Percentiles rank a stretch among this genome's conserved stretches.
Conservation (phyloP, 352 stramenopile species). For the Globisporangium okanoganense region DNA sequence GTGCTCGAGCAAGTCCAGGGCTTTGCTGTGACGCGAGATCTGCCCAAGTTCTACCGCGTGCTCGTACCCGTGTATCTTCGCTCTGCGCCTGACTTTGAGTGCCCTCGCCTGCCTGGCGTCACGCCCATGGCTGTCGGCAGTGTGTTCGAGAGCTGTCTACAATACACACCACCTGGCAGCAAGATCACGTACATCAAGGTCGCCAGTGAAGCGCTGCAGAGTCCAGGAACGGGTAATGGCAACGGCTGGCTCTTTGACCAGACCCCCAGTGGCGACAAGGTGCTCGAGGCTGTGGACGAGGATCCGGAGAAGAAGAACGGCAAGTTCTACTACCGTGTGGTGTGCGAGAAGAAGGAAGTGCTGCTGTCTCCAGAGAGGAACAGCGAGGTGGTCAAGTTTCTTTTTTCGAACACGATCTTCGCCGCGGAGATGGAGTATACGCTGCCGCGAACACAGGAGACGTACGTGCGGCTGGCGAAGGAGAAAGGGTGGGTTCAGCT, state of each 20-base stretch:
- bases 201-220: conserved; percentile 38
- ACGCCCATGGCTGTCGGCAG: conserved; percentile 55
- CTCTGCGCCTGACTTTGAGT: conserved; percentile 75
- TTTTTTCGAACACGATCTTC: conserved; percentile 72
- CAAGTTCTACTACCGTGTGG: conserved; percentile 80
- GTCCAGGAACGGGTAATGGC: conserved; percentile 32
- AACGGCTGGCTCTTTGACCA: conserved; percentile 67
- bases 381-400: conserved; percentile 60
- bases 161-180: conserved; percentile 75
- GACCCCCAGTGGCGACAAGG: conserved; percentile 57
- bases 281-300: conserved; percentile 67
- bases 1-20: conserved; percentile 70
- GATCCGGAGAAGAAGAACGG: conserved; percentile 76
- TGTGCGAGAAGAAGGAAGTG: conserved; percentile 66
- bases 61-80: conserved; percentile 62
- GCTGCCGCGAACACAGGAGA: conserved; percentile 62
- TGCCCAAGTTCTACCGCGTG: conserved; percentile 76
- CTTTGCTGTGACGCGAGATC: conserved; percentile 58
- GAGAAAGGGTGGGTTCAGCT: conserved; percentile 78
- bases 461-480: conserved; percentile 68
- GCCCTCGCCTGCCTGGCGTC: conserved; percentile 60
- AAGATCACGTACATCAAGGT: conserved; percentile 82
- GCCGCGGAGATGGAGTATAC: conserved; percentile 81
- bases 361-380: conserved; percentile 64
- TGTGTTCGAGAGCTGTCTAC: conserved; percentile 76